Evolutionary conservation across 176 grass and related monocot genomes (phyloP), one percentile per base, ranked within the genome.

Genomic region (Elymus sibiricus): DNA sequence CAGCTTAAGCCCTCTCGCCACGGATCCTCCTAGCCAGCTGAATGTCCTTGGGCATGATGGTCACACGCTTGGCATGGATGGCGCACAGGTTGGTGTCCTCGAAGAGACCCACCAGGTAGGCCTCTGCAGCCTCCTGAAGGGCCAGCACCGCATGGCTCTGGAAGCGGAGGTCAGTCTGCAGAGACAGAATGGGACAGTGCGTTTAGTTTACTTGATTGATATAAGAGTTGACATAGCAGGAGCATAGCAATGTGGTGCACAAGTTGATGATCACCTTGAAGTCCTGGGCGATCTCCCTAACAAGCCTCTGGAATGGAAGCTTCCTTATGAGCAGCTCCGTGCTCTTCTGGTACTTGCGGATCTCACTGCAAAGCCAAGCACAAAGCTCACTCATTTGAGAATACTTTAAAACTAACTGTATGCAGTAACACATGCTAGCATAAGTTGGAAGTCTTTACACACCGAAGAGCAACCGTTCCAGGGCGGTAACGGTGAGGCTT

Each of bases 31-130:
- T 74, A 19, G 91, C 91, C 65, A 90, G 82, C 88, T 93, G 91
- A 88, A 93, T 93, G 83, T 93, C 91, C 85, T 90, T 93, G 43
- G 91, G 91, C 91, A 93, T 93, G 58, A 93, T 93, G 19, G 91
- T 93, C 66, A 93, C 91, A 2, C 88, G 88, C 88, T 93, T 93
- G 40, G 91, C 91, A 11, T 92, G 91, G 70, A 92, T 92, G 69
- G 91, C 87, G 4, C 87, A 92, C 38, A 93, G 78, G 49, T 93
- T 93, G n/a, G 91, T 93, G 85, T 90, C 91, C 91, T 93, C 91
- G 2, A 93, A 93, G 37, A 93, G 85, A 79, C 91, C 91, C 27
- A 93, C 88, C 28, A 90, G 74, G 69, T 93, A 93, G 0, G 91
- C 91, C 67, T 93, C 91, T 5, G 91, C 91, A 11, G 91, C 88